Conservation (phyloP, 805 yeast genomes). For the Saccharomycopsis vini region DNA sequence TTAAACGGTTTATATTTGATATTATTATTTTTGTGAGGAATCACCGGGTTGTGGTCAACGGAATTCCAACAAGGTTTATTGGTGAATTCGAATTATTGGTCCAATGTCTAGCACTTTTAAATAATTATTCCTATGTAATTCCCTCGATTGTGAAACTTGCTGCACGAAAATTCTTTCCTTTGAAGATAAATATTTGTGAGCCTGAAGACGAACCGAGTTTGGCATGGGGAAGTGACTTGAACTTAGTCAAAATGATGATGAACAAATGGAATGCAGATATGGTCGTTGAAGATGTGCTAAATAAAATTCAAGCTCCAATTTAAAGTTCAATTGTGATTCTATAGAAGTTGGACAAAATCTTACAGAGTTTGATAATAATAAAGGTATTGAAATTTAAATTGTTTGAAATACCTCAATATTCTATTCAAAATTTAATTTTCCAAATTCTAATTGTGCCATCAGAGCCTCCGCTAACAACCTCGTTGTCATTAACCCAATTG, state of each 20-base stretch:
- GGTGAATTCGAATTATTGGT: constrained; percentile 34
- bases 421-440: constrained; percentile 29
- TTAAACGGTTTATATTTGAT: constrained; percentile 48
- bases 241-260: constrained; percentile 33
- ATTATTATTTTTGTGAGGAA: constrained; percentile 42
- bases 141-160: constrained; percentile 47
- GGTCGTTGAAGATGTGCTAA: constrained; percentile 44
- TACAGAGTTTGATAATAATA: too few species aligned
- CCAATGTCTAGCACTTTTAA: constrained; percentile 34
- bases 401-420: too few species aligned
- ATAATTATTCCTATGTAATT: constrained; percentile 35
- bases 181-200: constrained; percentile 32
- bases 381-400: background rate
- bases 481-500: constrained; percentile 48
- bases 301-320: constrained; percentile 43
- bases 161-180: constrained; percentile 39
- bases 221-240: constrained; percentile 47
- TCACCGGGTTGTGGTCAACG: constrained; percentile 46
- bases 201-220: constrained; percentile 43
- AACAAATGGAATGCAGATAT: constrained; percentile 37
- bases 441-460: constrained; percentile 79
- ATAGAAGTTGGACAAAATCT: background rate
- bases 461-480: constrained; percentile 61
- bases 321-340: background rate
- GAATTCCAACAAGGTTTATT: constrained; percentile 40